Percentiles rank a stretch among this genome's conserved stretches.
These are phyloP conservation scores for Allium fistulosum DNA, from an alignment of 106 monocot species.

Conservation along the genomic window DNA sequence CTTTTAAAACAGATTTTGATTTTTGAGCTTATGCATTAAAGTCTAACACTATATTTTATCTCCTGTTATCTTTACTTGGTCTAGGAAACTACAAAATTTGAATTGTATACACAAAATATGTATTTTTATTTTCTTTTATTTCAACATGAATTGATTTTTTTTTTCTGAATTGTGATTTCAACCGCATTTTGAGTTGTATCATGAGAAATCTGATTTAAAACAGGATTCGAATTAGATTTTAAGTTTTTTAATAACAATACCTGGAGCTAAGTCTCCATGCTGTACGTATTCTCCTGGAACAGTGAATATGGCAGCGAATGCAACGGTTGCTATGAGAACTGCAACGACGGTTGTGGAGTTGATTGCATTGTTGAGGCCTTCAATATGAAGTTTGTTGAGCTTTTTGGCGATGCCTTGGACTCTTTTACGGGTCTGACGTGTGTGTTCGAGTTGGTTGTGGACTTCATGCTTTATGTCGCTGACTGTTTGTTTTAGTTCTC, in stretches of 20 bases:
- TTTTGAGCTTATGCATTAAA: too few relatives aligned
- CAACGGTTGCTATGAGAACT: slow-evolving; percentile 86
- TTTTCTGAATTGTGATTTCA: too few relatives aligned
- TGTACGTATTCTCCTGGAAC: slow-evolving; percentile 70
- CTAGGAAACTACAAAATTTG: too few relatives aligned
- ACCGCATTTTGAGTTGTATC: too few relatives aligned
- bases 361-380: slow-evolving; percentile 91
- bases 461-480: slow-evolving; percentile 92
- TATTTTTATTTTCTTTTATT: too few relatives aligned
- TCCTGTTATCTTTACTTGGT: too few relatives aligned
- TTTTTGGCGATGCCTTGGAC: slow-evolving; percentile 72
- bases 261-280: slow-evolving; percentile 28
- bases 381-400: slow-evolving; percentile 76
- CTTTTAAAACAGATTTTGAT: too few relatives aligned
- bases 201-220: too few relatives aligned
- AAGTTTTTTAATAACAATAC: background rate
- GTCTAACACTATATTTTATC: too few relatives aligned
- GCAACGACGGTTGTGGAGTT: slow-evolving; percentile 92
- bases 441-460: slow-evolving; percentile 77
- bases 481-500: slow-evolving; percentile 67
- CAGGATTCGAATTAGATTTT: too few relatives aligned
- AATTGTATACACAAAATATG: too few relatives aligned
- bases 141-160: too few relatives aligned
- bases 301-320: slow-evolving; percentile 83
- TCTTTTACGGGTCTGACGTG: slow-evolving; percentile 56